Percentiles rank a stretch among this genome's conserved stretches.
These are phyloP conservation scores for Cucurbita maxima DNA, from an alignment of 306 rosid species.

Conservation along the genomic window DNA sequence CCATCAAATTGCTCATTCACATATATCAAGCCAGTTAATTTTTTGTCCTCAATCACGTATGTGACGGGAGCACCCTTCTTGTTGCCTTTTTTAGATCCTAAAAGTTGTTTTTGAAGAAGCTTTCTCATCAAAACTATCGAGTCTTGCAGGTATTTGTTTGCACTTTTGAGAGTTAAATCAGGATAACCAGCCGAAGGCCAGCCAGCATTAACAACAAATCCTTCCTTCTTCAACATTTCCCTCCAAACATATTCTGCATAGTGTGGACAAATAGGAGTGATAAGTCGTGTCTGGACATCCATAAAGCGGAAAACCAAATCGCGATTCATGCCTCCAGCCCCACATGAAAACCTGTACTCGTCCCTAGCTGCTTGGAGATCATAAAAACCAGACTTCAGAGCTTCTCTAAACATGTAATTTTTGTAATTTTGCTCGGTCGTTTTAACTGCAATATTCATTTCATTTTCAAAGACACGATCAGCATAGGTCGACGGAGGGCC, in stretches of 20 bases:
- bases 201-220: conserved; percentile 73
- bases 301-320: conserved; percentile 62
- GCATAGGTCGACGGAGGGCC: conserved; percentile 76
- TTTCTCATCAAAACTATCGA: conserved; percentile 68
- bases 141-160: conserved; percentile 78
- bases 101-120: conserved; percentile 72
- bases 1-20: conserved; percentile 71
- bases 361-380: conserved; percentile 88
- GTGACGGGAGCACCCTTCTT: conserved; percentile 47
- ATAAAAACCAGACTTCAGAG: conserved; percentile 78
- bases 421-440: conserved; percentile 62
- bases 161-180: conserved; percentile 53
- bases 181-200: conserved; percentile 75
- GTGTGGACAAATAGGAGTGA: conserved; percentile 87
- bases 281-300: conserved; percentile 86
- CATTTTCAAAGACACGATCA: conserved; percentile 68
- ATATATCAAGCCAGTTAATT: conserved; percentile 43
- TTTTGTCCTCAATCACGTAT: conserved; percentile 24
- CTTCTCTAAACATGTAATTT: conserved; percentile 75
- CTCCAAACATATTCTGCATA: conserved; percentile 83
- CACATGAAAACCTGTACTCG: conserved; percentile 78
- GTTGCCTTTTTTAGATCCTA: conserved; percentile 50
- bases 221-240: conserved; percentile 62
- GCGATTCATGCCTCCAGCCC: conserved; percentile 54
- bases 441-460: conserved; percentile 63